Conservation (phyloP, 306 rosid species). For the Corylus avellana region DNA sequence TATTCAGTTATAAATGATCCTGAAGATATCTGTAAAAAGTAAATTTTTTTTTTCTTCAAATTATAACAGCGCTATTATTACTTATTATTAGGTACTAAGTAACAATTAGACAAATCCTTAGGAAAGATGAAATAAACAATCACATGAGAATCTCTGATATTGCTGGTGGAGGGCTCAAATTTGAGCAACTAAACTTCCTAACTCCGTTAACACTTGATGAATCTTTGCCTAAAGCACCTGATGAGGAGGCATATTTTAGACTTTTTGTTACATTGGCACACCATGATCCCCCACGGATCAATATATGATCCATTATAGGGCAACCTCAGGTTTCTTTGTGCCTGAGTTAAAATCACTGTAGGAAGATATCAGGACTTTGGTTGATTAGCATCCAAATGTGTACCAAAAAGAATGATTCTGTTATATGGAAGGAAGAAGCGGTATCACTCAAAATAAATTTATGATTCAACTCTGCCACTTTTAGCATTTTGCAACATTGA, state of each 20-base stretch:
- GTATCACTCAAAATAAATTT: neutral
- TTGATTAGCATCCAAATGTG: neutral
- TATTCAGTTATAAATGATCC: neutral
- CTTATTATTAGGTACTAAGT: neutral
- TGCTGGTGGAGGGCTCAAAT: neutral
- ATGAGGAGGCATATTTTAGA: neutral
- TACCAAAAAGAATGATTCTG: neutral
- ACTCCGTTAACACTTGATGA: neutral
- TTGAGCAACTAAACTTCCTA: neutral
- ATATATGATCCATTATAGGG: neutral
- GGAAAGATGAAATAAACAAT: neutral
- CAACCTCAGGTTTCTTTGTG: neutral
- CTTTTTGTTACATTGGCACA: neutral
- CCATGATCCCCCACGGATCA: neutral
- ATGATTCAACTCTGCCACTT: neutral
- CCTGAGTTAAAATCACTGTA: neutral
- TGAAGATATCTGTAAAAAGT: neutral
- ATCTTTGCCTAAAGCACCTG: neutral
- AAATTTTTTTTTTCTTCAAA: neutral
- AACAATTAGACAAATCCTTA: neutral
- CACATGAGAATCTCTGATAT: neutral
- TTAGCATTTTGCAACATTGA: neutral
- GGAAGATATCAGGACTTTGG: neutral
- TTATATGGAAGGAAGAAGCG: neutral
- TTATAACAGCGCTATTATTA: neutral